Evolutionary conservation across 306 rosid genomes (phyloP).

Genomic region (Rubus parviflorus): DNA sequence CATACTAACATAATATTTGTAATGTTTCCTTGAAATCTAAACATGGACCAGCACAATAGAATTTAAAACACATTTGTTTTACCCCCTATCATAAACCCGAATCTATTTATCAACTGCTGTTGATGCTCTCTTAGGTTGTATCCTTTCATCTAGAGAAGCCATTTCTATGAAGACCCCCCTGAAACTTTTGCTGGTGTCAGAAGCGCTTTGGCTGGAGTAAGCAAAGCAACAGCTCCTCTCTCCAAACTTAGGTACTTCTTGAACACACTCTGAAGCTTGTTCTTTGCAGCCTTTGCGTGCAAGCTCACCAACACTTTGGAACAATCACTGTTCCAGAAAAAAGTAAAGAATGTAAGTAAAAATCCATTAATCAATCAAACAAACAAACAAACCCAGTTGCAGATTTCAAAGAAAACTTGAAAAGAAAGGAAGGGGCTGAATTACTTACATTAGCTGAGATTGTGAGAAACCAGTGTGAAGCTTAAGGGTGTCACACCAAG

Average conservation of each 20-base stretch:
- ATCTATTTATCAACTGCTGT: constrained; percentile 4
- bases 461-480: constrained; percentile 69
- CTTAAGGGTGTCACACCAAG: constrained; percentile 72
- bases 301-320: constrained; percentile 50
- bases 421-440: not conserved
- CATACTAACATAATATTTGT: not conserved
- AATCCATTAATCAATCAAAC: not conserved
- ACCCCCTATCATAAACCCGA: not conserved
- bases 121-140: not conserved
- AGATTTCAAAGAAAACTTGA: not conserved
- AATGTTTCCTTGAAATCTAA: constrained; percentile 4
- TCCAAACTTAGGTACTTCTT: constrained; percentile 53
- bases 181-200: constrained; percentile 22
- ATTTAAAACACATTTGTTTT: constrained; percentile 2
- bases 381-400: not conserved
- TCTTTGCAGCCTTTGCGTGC: constrained; percentile 42
- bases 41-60: not conserved
- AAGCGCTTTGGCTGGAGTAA: constrained; percentile 62
- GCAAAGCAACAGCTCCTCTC: constrained; percentile 60
- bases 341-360: not conserved
- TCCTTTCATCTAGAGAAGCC: not conserved
- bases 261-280: constrained; percentile 56
- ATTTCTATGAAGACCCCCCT: not conserved
- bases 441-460: constrained; percentile 49
- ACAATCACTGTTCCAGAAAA: constrained; percentile 52